Evolutionary conservation across 768 basidiomycete species (phyloP), one percentile per base, ranked within the genome.

Genomic region (Termitomyces sp.): DNA sequence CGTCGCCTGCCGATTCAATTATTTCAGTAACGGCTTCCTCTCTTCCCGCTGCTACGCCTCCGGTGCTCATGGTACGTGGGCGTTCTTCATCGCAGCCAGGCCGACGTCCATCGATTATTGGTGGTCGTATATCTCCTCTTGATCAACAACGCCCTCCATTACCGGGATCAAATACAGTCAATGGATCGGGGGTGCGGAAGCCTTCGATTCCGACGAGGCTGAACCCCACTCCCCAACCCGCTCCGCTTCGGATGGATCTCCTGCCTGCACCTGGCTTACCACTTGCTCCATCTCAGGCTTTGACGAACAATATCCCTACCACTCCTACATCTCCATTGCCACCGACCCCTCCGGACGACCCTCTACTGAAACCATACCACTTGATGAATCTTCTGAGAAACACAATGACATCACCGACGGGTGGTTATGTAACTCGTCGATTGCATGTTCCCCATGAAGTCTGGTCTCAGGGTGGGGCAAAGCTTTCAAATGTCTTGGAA

Each of bases 401-500:
- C 51, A 92, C 92, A 27, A 95, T 95, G 84, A 81, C 77, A 37
- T 85, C 84, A 37, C 77, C 80, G 59, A 84, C 88, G 4, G 94
- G 94, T n/a, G 92, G 91, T 32, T 95, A 95, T 69, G 77, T 96
- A 55, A 94, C 92, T 16, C 87, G 86, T 45, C 82, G 88, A 45
- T 71, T 96, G 62, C 93, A 94, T 70, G 89, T 96, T 29, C 92
- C 94, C 14, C 84, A 84, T 54, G 90, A 92, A 66, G 89, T 95
- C 23, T 96, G 94, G 94, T 89, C 90, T 43, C 90, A 92, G 68
- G 89, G 89, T 29, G 92, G 93, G 41, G 90, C 89, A 31, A 95
- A 94, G 69, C 80, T 97, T 48, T 75, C 77, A 35, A 93, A 90
- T 66, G 66, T 94, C 34, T 81, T 85, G 49, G 92, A 95, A 64